Evolutionary conservation across 345 rosid species (phyloP).

Genomic region (Aquilaria yunnanensis): DNA sequence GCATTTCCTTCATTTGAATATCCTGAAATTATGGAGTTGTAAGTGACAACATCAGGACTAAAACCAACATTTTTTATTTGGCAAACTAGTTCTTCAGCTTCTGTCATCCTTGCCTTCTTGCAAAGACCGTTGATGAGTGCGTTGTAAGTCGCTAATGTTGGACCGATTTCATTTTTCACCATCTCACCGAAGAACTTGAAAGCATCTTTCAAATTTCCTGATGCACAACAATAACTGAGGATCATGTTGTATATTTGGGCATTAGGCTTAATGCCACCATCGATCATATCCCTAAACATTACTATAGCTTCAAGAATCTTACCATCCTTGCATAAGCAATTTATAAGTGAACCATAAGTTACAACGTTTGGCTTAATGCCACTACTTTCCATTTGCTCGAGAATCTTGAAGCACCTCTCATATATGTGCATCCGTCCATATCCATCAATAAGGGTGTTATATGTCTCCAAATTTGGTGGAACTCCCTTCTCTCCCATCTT

Average conservation of each 20-base stretch:
- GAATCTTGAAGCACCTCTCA: constrained; percentile 59
- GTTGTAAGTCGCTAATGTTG: constrained; percentile 74
- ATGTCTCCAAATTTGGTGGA: constrained; percentile 50
- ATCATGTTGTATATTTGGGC: constrained; percentile 70
- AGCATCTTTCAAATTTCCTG: constrained; percentile 54
- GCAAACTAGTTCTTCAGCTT: constrained; percentile 62
- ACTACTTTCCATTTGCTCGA: constrained; percentile 69
- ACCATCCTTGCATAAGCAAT: constrained; percentile 60
- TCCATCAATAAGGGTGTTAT: constrained; percentile 61
- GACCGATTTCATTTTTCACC: constrained; percentile 34
- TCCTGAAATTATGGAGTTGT: constrained; percentile 69
- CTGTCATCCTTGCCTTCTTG: constrained; percentile 40
- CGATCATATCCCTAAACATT: constrained; percentile 52
- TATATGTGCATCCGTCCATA: constrained; percentile 52
- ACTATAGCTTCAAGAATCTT: constrained; percentile 77
- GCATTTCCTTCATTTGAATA: constrained; percentile 41
- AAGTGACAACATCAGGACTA: constrained; percentile 61
- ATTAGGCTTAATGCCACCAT: constrained; percentile 51
- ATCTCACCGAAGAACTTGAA: constrained; percentile 60
- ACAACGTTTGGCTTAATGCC: constrained; percentile 56
- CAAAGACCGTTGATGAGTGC: constrained; percentile 63
- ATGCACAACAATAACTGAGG: constrained; percentile 46
- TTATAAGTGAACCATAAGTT: constrained; percentile 68
- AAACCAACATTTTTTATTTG: constrained; percentile 41
- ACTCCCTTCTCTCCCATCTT: constrained; percentile 60